These are phyloP conservation scores for Corinectria fuckeliana DNA, from an alignment of 2,329 filamentous ascomycete species.

Conservation along the genomic window DNA sequence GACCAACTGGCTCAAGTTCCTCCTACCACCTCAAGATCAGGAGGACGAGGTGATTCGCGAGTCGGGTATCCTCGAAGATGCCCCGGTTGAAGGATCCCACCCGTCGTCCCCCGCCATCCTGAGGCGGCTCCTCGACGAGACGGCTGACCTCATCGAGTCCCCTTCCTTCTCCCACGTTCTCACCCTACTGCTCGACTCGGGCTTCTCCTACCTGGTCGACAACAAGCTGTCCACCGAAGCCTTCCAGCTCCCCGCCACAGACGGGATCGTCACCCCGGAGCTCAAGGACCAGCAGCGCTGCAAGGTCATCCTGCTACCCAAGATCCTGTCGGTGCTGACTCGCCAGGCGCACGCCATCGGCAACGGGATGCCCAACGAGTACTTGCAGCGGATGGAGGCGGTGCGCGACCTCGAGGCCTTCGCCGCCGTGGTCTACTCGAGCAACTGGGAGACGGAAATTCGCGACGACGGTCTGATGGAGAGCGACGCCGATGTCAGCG, in stretches of 20 bases:
- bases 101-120: constrained; percentile 64
- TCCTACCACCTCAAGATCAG: constrained; percentile 79
- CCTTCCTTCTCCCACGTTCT: constrained; percentile 89
- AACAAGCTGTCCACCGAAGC: constrained; percentile 79
- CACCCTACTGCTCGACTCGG: constrained; percentile 83
- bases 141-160: constrained; percentile 92
- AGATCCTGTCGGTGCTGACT: constrained; percentile 86
- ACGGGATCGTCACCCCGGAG: constrained; percentile 53
- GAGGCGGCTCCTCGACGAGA: constrained; percentile 90
- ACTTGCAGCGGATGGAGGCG: constrained; percentile 76
- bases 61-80: constrained; percentile 75
- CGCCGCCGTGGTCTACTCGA: constrained; percentile 85
- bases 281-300: constrained; percentile 59
- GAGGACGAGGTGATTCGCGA: constrained; percentile 86
- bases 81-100: constrained; percentile 43
- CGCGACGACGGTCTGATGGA: constrained; percentile 53
- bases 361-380: constrained; percentile 74
- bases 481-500: constrained; percentile 45
- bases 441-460: constrained; percentile 77
- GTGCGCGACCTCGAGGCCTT: constrained; percentile 82
- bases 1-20: constrained; percentile 78
- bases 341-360: constrained; percentile 91
- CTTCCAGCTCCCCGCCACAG: constrained; percentile 64
- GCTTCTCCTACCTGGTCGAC: constrained; percentile 84
- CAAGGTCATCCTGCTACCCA: constrained; percentile 77